Evolutionary conservation across 495 filamentous ascomycete species (phyloP), one percentile per base, ranked within the genome.

Genomic region (Talaromyces adpressus): DNA sequence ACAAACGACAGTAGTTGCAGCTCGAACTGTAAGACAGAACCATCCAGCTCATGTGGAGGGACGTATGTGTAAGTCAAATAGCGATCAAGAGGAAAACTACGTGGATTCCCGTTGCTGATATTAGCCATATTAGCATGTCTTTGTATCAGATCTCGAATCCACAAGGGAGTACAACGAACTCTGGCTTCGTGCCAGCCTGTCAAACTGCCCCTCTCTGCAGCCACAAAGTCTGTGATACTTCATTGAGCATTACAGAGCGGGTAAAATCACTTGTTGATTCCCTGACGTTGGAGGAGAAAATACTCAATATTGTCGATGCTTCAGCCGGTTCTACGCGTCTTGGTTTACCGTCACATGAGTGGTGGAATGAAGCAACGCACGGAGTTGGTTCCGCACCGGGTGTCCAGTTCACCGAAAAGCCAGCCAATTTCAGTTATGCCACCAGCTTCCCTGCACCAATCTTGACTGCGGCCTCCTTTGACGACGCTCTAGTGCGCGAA

Each of bases 381-480:
- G 83, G 83, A 11, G 78, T 86, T 3, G 82, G 80, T 22, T 62
- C 63, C 4, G 71, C 69, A 6, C 78, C 74, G 5, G 81, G 80
- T 3, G 80, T 82, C 1, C 76, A 75, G 20, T 83, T 84, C 68
- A 60, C 57, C 18, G 67, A 72, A 1, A 66, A 70, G 53, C 68
- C 69, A 11, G 76, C 74, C 5, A 72, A 77, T 47, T 85, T 76
- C 69, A 75, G 71, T 63, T 83, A 79, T 65, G 81, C 83, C 6
- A 85, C 83, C 0, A 81, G 77, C 1, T 87, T 85, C 67, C 83
- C 84, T 4, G 71, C 76, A 64, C 83, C 83, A 0, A 81, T 87
- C 49, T 65, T 76, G 1, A 78, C 84, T 70, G 81, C 74, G 6
- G 82, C 84, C 0, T 75, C 82, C 0, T 84, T 85, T 67, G 78